Conservation (phyloP, 176 grass and related monocot genomes). For the Melocanna baccifera region DNA sequence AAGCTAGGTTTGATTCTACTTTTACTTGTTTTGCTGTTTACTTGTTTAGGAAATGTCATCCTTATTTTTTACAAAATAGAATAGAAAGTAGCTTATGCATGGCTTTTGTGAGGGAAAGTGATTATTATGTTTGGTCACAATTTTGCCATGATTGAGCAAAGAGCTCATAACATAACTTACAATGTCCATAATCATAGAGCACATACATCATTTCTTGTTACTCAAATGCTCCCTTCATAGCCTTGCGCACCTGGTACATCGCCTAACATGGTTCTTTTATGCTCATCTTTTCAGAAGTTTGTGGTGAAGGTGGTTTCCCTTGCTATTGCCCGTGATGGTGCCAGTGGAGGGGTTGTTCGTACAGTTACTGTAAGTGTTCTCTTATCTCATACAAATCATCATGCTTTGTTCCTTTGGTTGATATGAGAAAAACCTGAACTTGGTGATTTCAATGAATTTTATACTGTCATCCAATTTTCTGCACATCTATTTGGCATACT, state of each 20-base stretch:
- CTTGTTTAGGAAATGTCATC: not conserved
- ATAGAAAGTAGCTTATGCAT: not conserved
- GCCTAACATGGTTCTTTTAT: slow-evolving; percentile 27
- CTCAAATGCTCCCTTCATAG: not conserved
- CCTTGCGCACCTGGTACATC: not conserved
- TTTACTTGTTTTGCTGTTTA: not conserved
- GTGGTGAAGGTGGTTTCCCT: slow-evolving; percentile 89
- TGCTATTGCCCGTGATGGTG: slow-evolving; percentile 54
- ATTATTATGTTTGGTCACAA: not conserved
- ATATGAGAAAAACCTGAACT: not conserved
- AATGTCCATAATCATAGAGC: not conserved
- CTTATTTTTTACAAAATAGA: not conserved
- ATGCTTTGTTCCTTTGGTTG: not conserved
- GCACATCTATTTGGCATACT: not conserved
- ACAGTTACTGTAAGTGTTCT: slow-evolving; percentile 39
- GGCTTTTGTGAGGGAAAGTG: not conserved
- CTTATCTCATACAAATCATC: not conserved
- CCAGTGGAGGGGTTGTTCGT: slow-evolving; percentile 24
- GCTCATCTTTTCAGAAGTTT: slow-evolving; percentile 56
- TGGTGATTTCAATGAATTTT: not conserved
- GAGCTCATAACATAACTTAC: not conserved
- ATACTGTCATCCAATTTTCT: not conserved
- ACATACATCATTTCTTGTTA: not conserved
- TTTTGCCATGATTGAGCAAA: not conserved
- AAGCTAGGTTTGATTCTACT: not conserved